These are phyloP conservation scores for Cordyceps cateniannulata DNA, from an alignment of 2,329 filamentous ascomycete genomes.

Conservation along the genomic window DNA sequence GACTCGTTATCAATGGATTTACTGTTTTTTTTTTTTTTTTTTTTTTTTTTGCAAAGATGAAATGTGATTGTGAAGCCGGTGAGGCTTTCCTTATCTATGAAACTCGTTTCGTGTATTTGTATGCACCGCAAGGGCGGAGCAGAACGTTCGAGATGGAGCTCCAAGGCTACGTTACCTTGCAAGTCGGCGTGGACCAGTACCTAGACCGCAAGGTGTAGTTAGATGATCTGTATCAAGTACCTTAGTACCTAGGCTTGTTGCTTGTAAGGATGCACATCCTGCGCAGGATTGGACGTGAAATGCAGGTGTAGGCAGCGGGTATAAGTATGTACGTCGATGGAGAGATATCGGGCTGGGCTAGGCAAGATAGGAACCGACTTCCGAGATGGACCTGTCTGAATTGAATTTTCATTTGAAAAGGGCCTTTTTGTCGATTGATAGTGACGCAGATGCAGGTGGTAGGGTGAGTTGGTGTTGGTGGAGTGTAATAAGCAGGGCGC, in stretches of 20 bases:
- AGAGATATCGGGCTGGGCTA: constrained; percentile 1
- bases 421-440: not conserved
- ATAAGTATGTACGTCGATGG: not conserved
- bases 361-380: not conserved
- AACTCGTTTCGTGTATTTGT: not conserved
- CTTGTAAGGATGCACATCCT: not conserved
- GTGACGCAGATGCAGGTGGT: not conserved
- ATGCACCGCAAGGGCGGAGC: not conserved
- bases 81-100: not conserved
- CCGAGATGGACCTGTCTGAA: not conserved
- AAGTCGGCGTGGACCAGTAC: not conserved
- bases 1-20: not conserved
- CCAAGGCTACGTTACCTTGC: not conserved
- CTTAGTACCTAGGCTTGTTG: not conserved
- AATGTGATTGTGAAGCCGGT: not conserved
- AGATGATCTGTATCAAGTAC: too few species aligned
- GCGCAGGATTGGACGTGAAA: not conserved
- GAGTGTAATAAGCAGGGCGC: not conserved
- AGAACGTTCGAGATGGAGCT: not conserved
- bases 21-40: not conserved
- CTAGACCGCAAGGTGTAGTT: too few species aligned
- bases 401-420: too few species aligned
- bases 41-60: not conserved
- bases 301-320: not conserved
- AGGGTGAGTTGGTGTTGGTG: not conserved